phyloP scores from a whole-genome alignment of 257 asterid species.

The Solanum sejunctum region DNA sequence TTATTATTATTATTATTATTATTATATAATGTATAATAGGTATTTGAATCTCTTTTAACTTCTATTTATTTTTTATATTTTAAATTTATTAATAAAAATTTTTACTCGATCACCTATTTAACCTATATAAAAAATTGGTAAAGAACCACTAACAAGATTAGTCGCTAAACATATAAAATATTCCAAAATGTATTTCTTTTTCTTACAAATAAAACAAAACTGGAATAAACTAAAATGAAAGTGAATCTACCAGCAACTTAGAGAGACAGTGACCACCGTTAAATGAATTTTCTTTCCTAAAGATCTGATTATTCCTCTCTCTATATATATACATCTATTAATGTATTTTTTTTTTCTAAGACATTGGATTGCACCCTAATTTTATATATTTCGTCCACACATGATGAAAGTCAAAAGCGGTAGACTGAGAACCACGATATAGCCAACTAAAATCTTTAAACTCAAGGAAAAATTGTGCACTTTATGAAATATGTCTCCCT shows the following conservation, averaged over 20 bases:
- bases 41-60: not conserved
- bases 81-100: no score
- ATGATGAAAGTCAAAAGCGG: slow-evolving; percentile 34
- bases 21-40: no score
- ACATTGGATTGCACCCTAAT: not conserved
- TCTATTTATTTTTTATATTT: no score
- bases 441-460: slow-evolving; percentile 35
- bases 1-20: no score
- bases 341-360: not conserved
- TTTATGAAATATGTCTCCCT: not conserved
- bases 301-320: not conserved
- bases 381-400: not conserved
- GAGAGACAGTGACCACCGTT: not conserved
- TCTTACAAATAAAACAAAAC: not conserved
- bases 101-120: not conserved
- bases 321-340: not conserved
- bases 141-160: not conserved
- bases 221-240: not conserved
- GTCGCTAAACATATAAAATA: not conserved
- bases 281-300: not conserved
- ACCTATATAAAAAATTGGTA: not conserved
- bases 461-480: slow-evolving; percentile 18
- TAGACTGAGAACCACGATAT: slow-evolving; percentile 19
- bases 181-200: not conserved
- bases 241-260: not conserved